These are phyloP conservation scores for Porphyrellus sp. DNA, from an alignment of 1,284 basidiomycete genomes.

Conservation along the genomic window DNA sequence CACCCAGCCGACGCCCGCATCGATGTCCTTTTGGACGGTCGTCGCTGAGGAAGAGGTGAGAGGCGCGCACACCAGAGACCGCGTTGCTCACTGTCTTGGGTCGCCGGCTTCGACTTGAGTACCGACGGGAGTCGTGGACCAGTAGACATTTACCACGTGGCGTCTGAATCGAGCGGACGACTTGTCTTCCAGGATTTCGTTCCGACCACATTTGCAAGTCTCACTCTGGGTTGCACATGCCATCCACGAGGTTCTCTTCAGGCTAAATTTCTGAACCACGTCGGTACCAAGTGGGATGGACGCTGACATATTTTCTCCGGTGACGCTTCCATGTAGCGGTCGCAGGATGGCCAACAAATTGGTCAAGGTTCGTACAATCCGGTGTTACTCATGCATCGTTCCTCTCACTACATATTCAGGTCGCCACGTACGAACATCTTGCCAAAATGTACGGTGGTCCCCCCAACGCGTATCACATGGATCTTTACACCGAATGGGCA, in stretches of 20 bases:
- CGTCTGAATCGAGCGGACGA: neutral
- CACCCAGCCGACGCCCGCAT: constrained; percentile 26
- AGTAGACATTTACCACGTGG: constrained; percentile 14
- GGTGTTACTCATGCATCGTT: neutral
- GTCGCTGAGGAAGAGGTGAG: constrained; percentile 12
- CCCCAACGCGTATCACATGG: constrained; percentile 62
- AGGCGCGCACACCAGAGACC: neutral
- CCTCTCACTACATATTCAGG: constrained; percentile 40
- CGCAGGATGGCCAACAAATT: constrained; percentile 41
- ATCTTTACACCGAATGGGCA: constrained; percentile 79
- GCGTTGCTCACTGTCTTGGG: constrained; percentile 47
- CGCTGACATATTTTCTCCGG: constrained; percentile 37
- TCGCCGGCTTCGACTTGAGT: constrained; percentile 49
- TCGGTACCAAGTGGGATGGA: constrained; percentile 10
- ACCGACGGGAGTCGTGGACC: constrained; percentile 49
- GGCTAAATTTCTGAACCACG: neutral
- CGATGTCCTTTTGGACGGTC: constrained; percentile 26
- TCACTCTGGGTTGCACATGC: too few species aligned
- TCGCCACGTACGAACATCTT: constrained; percentile 86
- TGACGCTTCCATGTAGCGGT: constrained; percentile 53
- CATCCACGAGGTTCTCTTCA: neutral
- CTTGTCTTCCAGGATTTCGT: too few species aligned
- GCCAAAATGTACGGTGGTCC: constrained; percentile 63
- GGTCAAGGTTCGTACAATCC: constrained; percentile 40
- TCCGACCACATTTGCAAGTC: too few species aligned